Base-by-base conservation (phyloP, 495 filamentous ascomycete species). In the Penicillium herquei region DNA sequence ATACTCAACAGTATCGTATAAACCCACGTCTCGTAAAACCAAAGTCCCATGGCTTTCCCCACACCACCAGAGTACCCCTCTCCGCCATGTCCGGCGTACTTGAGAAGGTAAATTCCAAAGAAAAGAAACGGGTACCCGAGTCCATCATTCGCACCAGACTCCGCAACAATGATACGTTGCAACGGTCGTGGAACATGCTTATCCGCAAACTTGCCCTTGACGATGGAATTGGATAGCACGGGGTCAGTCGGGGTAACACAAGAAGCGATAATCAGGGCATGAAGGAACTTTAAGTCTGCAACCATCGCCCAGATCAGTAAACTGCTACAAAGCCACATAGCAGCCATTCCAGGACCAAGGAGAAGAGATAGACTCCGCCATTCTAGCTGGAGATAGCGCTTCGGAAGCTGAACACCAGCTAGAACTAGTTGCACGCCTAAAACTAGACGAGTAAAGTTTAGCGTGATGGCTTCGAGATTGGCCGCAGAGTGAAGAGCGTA, bases 161-260 rank as follows among this genome's bases (percentile, higher is more conserved):
- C 92, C 0, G 92, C 91, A 49, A 92, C 83, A 59, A 96, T 92
- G 54, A 96, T 91, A 52, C 85, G 83, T 76, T 95, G 91, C 58
- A 96, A 68, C 13, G 84, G 79, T 56, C 84, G 88, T 3, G 91
- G 91, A 13, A 96, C 85, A 71, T 96, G 89, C 61, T 91, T 88
- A 54, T 96, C 92, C 9, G 92, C 92, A 58, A 96, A 96, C 59
- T 89, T 92, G 39, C 92, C 92, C 74, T 96, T 96, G 43, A 96
- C 90, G 52, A 96, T 95, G 3, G 87, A 87, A 56, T 94, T 93
- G 26, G 89, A 92, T 32, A 96, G 74, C 21, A 96, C 86, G 0
- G 93, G 93, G 65, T 98, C 93, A 0, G 93, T 96, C 0, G 92
- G 92, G 5, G 92, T 95, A 12, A 98, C 84, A 63, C 91, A 95